Percentiles rank a stretch among this genome's conserved stretches.
phyloP scores from a whole-genome alignment of 352 stramenopile species.

The Globisporangium recalcitrans region DNA sequence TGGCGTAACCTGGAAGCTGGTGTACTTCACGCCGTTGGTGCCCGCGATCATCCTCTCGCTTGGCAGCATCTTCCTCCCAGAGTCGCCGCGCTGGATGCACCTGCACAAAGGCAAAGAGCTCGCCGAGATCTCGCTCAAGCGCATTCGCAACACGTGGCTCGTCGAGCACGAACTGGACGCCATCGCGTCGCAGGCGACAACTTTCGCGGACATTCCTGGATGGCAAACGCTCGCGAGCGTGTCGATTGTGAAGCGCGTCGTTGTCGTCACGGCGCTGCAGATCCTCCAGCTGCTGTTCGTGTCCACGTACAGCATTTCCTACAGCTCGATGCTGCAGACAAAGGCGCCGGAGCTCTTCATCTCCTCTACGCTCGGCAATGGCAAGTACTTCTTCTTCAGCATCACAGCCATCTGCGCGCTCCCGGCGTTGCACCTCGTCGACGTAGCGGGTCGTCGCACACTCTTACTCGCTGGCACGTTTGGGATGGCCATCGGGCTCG shows the following conservation, averaged over 20 bases:
- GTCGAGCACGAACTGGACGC: conserved; percentile 24
- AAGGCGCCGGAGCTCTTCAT: conserved; percentile 28
- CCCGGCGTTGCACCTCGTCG: conserved; percentile 34
- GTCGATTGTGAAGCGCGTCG: conserved; percentile 20
- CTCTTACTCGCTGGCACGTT: conserved; percentile 35
- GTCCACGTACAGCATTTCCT: not conserved
- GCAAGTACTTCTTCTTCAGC: conserved; percentile 22
- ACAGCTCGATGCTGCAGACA: conserved; percentile 22
- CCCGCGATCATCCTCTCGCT: conserved; percentile 25
- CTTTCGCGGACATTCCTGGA: conserved; percentile 1
- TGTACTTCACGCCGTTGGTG: conserved; percentile 2
- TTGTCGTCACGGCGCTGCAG: conserved; percentile 31
- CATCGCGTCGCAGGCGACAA: conserved; percentile 24
- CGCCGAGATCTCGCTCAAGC: conserved; percentile 27
- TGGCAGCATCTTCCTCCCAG: conserved; percentile 35
- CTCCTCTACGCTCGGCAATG: conserved; percentile 28
- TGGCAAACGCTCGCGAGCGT: conserved; percentile 19
- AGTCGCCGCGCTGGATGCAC: conserved; percentile 48
- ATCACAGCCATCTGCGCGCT: conserved; percentile 34
- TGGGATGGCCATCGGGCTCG: conserved; percentile 41
- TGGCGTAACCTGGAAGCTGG: not conserved
- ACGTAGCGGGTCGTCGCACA: conserved; percentile 29
- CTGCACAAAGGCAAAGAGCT: conserved; percentile 36
- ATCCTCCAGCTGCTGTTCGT: conserved; percentile 30
- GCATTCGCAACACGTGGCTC: conserved; percentile 21